Percentiles rank a stretch among this genome's conserved stretches.
Conservation (phyloP, 371 early-diverging fungal genomes). For the Rhizopus delemar region DNA sequence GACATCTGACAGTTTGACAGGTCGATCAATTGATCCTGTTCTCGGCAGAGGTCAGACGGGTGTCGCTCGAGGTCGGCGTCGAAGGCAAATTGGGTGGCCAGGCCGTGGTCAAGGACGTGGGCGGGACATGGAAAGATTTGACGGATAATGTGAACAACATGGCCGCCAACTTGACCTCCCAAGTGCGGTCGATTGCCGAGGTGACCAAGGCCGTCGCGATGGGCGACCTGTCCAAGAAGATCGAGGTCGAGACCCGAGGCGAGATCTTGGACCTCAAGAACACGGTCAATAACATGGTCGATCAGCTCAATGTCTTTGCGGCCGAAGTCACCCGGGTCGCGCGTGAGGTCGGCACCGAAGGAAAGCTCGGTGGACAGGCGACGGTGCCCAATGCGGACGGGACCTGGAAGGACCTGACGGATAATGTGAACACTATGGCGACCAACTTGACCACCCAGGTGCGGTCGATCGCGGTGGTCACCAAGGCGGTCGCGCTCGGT, state of each 20-base stretch:
- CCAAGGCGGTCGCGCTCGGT: constrained; percentile 55
- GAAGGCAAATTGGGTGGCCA: no score
- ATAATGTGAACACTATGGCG: constrained; percentile 62
- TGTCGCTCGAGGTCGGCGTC: constrained; percentile 26
- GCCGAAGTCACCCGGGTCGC: constrained; percentile 12
- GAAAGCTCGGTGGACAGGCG: no score
- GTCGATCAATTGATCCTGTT: constrained; percentile 30
- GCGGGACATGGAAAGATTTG: no score
- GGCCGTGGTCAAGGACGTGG: no score
- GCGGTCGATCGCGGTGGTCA: constrained; percentile 55
- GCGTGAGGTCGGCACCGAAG: no score
- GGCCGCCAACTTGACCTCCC: constrained; percentile 60
- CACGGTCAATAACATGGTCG: constrained; percentile 64
- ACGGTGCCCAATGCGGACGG: no score
- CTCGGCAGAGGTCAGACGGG: constrained; percentile 46
- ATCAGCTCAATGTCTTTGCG: constrained; percentile 53
- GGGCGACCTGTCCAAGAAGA: constrained; percentile 63
- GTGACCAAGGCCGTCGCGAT: constrained; percentile 62
- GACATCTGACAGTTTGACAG: background rate
- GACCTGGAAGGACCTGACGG: constrained; percentile 10
- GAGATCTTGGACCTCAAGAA: constrained; percentile 55
- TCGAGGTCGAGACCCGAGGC: constrained; percentile 53
- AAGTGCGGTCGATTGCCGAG: constrained; percentile 59
- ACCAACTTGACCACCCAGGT: constrained; percentile 60
- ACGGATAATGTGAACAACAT: constrained; percentile 53